Evolutionary conservation across 2,329 filamentous ascomycete genomes (phyloP), one percentile per base, ranked within the genome.

Genomic region (Curvularia lunata): DNA sequence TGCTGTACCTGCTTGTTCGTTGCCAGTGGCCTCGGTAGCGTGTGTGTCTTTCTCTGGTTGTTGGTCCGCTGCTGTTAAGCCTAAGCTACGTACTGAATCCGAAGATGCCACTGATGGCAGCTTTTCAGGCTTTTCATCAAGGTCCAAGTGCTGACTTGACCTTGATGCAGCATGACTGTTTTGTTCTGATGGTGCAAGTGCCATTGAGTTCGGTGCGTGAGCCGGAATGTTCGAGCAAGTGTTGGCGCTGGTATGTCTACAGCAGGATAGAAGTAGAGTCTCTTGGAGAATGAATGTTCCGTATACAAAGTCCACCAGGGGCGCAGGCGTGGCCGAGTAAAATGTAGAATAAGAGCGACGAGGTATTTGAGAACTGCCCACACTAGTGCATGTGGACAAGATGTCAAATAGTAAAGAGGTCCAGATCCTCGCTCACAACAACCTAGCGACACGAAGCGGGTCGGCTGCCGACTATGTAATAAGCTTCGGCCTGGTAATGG

Each of bases 101-200:
- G 63, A 58, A 5, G 54, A 56, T 27, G 56, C 65, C 5, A 66
- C 30, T 6, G 64, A 67, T 6, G 63, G 56, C 7, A 48, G 49
- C 10, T 58, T 48, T 25, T 48, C 56, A 3, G 53, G 30, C 37
- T 69, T 71, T 28, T 71, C 65, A 21, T 72, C 64, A 21, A 64
- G 59, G 1, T 27, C 32, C 1, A 53, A 19, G 16, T 61, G 58
- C 5, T 45, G 18, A 21, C 28, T 48, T 3, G 54, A 53, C 12
- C 30, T 12, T 27, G 34, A 13, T 19, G 23, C 38, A 12, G 48
- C 45, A 40, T 41, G 50, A 48, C 46, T 45, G 18, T 19, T 19
- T 27, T 23, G 32, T 9, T 27, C 4, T 9, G 27, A n/a, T 1
- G 19, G 7, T n/a, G 27, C 12, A 18, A 27, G 21, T 2, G 23